Evolutionary conservation across 2,329 filamentous ascomycete genomes (phyloP).

Genomic region (Pseudogymnoascus sp.): DNA sequence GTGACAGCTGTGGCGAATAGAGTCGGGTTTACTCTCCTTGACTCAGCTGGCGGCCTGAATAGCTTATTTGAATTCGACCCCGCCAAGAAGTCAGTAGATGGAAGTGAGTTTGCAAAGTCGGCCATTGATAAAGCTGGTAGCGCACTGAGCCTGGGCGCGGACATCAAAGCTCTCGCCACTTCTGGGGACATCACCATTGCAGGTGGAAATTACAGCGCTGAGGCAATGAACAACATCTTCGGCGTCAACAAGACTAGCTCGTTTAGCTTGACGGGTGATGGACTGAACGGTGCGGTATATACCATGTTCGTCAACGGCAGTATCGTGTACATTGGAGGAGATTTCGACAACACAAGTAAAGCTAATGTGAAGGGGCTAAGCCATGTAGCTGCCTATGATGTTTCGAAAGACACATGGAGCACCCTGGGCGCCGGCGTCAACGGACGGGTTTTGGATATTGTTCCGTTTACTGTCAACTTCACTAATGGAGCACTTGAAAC

Average conservation of each 20-base stretch:
- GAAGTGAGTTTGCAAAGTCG: conserved; percentile 59
- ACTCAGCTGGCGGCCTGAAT: conserved; percentile 73
- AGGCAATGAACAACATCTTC: conserved; percentile 65
- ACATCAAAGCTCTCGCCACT: conserved; percentile 60
- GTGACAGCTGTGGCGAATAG: conserved; percentile 84
- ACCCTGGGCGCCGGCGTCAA: conserved; percentile 80
- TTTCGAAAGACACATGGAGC: conserved; percentile 59
- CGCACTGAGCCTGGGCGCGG: conserved; percentile 57
- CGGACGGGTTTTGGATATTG: conserved; percentile 65
- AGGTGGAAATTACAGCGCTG: conserved; percentile 74
- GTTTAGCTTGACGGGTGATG: conserved; percentile 55
- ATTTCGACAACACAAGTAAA: conserved; percentile 66
- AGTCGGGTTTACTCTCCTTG: conserved; percentile 67
- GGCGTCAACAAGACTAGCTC: conserved; percentile 57
- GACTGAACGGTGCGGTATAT: conserved; percentile 71
- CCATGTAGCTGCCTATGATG: conserved; percentile 70
- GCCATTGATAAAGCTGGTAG: conserved; percentile 69
- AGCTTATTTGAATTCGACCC: conserved; percentile 87
- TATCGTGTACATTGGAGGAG: conserved; percentile 71
- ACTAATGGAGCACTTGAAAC: conserved; percentile 59
- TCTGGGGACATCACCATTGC: conserved; percentile 61
- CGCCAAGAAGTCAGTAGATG: conserved; percentile 45
- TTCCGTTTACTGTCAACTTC: conserved; percentile 71
- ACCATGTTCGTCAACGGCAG: conserved; percentile 58
- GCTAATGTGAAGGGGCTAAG: conserved; percentile 56